phyloP scores from a whole-genome alignment of 495 filamentous ascomycete genomes.

The Chaetomidium leptoderma region DNA sequence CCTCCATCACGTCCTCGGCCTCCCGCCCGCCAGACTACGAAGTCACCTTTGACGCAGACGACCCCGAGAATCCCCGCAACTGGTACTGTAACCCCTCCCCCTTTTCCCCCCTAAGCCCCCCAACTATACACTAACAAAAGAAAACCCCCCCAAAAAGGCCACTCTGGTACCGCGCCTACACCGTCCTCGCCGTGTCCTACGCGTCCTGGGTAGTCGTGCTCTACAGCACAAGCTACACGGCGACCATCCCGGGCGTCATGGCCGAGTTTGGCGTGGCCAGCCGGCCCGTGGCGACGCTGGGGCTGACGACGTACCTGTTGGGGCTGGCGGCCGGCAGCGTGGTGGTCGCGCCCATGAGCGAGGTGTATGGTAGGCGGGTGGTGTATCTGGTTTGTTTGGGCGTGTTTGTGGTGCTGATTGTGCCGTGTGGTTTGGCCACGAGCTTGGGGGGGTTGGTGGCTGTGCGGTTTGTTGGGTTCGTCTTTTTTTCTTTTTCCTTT shows the following conservation, averaged over 20 bases:
- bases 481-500: background rate
- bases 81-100: conserved; percentile 38
- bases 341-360: conserved; percentile 67
- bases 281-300: conserved; percentile 61
- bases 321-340: conserved; percentile 70
- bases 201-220: conserved; percentile 72
- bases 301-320: conserved; percentile 73
- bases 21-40: conserved; percentile 67
- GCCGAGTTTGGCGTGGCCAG: conserved; percentile 56
- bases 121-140: background rate
- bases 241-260: conserved; percentile 62
- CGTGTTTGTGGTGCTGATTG: conserved; percentile 60
- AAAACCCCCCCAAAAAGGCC: conserved; percentile 34
- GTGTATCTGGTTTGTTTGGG: conserved; percentile 63
- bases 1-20: conserved; percentile 55
- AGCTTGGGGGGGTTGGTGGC: conserved; percentile 62
- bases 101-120: background rate
- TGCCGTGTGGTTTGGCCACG: conserved; percentile 66
- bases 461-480: conserved; percentile 66
- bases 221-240: conserved; percentile 82
- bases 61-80: conserved; percentile 68
- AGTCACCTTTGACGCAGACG: conserved; percentile 64
- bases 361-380: conserved; percentile 72
- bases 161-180: conserved; percentile 59
- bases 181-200: conserved; percentile 62